phyloP scores from a whole-genome alignment of 257 asterid species.

The Lycium ferocissimum region DNA sequence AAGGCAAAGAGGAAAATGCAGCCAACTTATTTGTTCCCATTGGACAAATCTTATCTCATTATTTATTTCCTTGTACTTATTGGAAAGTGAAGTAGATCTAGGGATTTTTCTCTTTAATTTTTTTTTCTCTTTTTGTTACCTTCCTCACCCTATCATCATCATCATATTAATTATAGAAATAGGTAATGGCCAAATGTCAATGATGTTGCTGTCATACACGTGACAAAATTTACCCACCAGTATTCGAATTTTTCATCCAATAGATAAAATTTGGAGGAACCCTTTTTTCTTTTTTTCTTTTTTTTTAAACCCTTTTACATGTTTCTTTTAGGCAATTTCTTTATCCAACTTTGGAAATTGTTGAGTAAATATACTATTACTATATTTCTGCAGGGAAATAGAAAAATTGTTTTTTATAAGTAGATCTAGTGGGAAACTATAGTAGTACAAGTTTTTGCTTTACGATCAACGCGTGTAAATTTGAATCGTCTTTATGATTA shows the following conservation, averaged over 20 bases:
- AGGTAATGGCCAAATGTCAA: constrained; percentile 37
- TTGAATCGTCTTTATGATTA: neutral
- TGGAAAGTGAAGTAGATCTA: constrained; percentile 41
- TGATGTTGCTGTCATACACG: constrained; percentile 42
- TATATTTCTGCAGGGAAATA: neutral
- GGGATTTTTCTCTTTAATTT: neutral
- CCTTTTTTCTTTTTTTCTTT: neutral
- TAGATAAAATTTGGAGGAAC: neutral
- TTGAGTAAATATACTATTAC: neutral
- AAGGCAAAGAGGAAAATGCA: constrained; percentile 38
- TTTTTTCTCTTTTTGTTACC: neutral
- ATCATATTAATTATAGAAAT: neutral
- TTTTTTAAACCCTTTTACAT: neutral
- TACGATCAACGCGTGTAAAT: neutral
- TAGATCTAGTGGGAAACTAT: neutral
- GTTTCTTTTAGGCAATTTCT: neutral
- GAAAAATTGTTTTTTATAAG: neutral
- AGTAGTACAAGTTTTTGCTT: neutral
- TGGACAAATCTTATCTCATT: constrained; percentile 52
- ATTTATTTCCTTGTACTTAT: constrained; percentile 30
- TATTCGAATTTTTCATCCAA: neutral
- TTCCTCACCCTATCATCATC: neutral
- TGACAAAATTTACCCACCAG: constrained; percentile 31
- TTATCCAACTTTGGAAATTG: neutral
- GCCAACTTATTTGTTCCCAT: constrained; percentile 28